Base-by-base conservation (phyloP, 2,329 filamentous ascomycete genomes). In the Pezicula carpinea region DNA sequence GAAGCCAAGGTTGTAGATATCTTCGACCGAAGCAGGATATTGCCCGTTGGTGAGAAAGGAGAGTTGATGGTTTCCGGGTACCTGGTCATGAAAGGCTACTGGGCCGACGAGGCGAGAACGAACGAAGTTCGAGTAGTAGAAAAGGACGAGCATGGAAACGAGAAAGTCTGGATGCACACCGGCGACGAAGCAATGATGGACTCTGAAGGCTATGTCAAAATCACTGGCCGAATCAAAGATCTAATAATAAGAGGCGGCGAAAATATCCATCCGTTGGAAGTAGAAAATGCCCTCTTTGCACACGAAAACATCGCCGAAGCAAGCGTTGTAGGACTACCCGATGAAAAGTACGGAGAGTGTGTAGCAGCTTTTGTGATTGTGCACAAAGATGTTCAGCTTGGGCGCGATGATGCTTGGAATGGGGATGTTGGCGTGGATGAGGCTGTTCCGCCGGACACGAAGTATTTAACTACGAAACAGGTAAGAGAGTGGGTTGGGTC, bases 211-310 rank as follows among this genome's bases (percentile, higher is more conserved):
- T 97, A 90, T 63, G 80, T 96, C 2, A 79, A 80, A 56, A 96
- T 97, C 61, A 96, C 90, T 1, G 89, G 91, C 3, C 77, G 91
- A 14, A 92, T 96, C 62, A 97, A 97, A 68, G 93, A 99, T 64
- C 69, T 97, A 46, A 96, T 99, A 58, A 97, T 97, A 63, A 80
- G 89, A 21, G 92, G 88, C 22, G 93, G 93, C 19, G 93, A 97
- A 65, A 99, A 99, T 64, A 96, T 96, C 47, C 89, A 96, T 64
- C 93, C 93, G 0, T 74, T 96, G 5, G 93, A 97, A 66, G 77
- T 97, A 3, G 93, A 99, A 66, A 91, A 95, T 62, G 92, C 83
- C 55, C 75, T 97, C 5, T 82, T 95, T 51, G 79, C 79, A 34
- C 83, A 92, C 61, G 75, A 80, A 2, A 73, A 74, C 3, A 74